Evolutionary conservation across 768 basidiomycete genomes (phyloP).

Genomic region (Mycena polygramma): DNA sequence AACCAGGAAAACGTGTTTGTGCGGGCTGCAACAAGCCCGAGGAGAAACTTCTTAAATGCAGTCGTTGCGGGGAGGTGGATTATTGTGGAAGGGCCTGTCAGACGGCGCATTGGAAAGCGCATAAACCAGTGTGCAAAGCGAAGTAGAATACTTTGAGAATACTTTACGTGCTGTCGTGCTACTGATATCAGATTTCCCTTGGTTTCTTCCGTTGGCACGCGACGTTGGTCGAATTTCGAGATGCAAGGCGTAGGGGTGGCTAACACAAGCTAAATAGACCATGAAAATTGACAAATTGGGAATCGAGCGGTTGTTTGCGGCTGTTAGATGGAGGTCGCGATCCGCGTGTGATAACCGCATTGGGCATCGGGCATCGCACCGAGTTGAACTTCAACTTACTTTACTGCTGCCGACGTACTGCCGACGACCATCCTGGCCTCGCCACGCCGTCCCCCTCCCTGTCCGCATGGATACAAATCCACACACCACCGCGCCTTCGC

Average conservation of each 20-base stretch:
- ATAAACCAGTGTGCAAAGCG: constrained; percentile 40
- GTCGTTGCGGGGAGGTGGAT: constrained; percentile 46
- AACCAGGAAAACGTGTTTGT: constrained; percentile 37
- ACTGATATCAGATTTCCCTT: too few species aligned
- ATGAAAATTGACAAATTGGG: constrained; percentile 6
- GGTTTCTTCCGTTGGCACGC: too few species aligned
- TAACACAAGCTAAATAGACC: too few species aligned
- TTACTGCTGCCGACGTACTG: background rate
- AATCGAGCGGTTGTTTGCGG: constrained; percentile 7
- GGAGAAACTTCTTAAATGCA: constrained; percentile 42
- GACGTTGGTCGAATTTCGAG: too few species aligned
- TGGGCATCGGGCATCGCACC: constrained; percentile 17
- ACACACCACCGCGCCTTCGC: constrained; percentile 15
- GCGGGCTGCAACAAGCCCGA: constrained; percentile 40
- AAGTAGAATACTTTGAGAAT: background rate
- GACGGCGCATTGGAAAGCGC: constrained; percentile 51
- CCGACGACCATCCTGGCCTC: constrained; percentile 27
- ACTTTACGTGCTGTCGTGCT: too few species aligned
- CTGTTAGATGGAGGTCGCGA: constrained; percentile 1
- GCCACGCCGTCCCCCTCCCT: background rate
- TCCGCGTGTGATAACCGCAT: constrained; percentile 24
- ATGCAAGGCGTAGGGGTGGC: too few species aligned
- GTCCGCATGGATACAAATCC: constrained; percentile 23
- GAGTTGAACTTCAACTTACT: constrained; percentile 22
- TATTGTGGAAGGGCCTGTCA: constrained; percentile 54